Evolutionary conservation across 139 green algal species (phyloP), one percentile per base, ranked within the genome.

Genomic region (Volvox reticuliferus): DNA sequence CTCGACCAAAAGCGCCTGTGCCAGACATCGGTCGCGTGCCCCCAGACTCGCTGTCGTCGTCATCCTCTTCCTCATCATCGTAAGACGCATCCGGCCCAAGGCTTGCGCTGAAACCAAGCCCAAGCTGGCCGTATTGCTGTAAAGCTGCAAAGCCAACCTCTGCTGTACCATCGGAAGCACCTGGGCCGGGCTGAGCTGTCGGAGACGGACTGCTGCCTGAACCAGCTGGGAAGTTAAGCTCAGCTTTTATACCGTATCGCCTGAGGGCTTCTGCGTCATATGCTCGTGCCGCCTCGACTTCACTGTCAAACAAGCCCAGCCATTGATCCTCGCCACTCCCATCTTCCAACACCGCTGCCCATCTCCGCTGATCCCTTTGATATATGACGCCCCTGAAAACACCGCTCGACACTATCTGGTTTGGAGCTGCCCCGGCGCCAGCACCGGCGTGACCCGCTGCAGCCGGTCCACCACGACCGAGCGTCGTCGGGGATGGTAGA

Each of bases 221-320:
- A n/a, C 26, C 79, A 16, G 19, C 24, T 28, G 76, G 35, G 63
- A 93, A 92, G 73, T 94, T 94, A 2, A 94, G 77, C 35, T 92
- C 79, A 0, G 88, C 84, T 0, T 79, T 68, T 19, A 79, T 26
- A 12, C 92, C 92, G 62, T 90, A 90, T 36, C 78, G 81, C 17
- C 82, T 80, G 1, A 94, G 20, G 1, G 79, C 83, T 79, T 94
- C 92, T 0, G 26, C 68, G 69, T 94, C 92, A 37, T 94, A 82
- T 0, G 88, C 88, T 1, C 50, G 67, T 0, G 92, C 92, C 33
- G 92, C 92, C 26, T 92, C 92, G 22, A 91, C 84, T 35, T 94
- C 88, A 2, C 18, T 79, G 28, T 91, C 84, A 50, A 62, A 92
- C n/a, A 82, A 75, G 14, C 92, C 92, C 0, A 91, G 78, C 88